Conservation (phyloP, 2,329 filamentous ascomycete species). For the Exophiala dermatitidis region DNA sequence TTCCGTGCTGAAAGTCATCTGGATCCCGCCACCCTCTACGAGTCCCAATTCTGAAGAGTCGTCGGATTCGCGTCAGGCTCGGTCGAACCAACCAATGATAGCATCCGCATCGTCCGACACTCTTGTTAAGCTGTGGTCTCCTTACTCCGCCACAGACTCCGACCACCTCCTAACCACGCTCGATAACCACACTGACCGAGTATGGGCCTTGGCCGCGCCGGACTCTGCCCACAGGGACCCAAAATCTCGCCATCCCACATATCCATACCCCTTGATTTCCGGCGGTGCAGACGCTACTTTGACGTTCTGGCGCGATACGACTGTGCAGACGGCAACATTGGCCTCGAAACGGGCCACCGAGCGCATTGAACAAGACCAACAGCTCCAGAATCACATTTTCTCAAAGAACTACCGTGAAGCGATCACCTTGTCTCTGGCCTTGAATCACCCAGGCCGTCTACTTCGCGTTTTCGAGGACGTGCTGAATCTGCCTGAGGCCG, state of each 20-base stretch:
- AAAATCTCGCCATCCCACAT: conserved; percentile 29
- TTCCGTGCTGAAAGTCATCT: conserved; percentile 86
- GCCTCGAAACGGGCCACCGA: conserved; percentile 66
- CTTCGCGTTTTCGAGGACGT: conserved; percentile 78
- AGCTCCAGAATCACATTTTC: conserved; percentile 86
- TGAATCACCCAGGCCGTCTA: conserved; percentile 87
- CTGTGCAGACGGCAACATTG: conserved; percentile 66
- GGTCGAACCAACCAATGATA: conserved; percentile 38
- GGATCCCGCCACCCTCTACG: conserved; percentile 55
- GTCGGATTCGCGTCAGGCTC: conserved; percentile 28
- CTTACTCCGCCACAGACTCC: conserved; percentile 42
- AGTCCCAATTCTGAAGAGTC: conserved; percentile 33
- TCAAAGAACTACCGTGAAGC: conserved; percentile 84
- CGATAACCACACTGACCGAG: conserved; percentile 93
- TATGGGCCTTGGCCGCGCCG: conserved; percentile 75
- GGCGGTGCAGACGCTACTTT: conserved; percentile 88
- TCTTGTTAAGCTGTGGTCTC: conserved; percentile 93
- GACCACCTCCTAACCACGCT: conserved; percentile 83
- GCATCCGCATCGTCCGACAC: conserved; percentile 89
- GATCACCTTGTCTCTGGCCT: conserved; percentile 80
- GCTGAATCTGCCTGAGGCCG: conserved; percentile 44
- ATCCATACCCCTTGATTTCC: conserved; percentile 66
- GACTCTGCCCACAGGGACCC: conserved; percentile 29
- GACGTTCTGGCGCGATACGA: conserved; percentile 94
- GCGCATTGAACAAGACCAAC: conserved; percentile 87